phyloP scores from a whole-genome alignment of 192 early-diverging fungal genomes.

The Spizellomyces sp. region DNA sequence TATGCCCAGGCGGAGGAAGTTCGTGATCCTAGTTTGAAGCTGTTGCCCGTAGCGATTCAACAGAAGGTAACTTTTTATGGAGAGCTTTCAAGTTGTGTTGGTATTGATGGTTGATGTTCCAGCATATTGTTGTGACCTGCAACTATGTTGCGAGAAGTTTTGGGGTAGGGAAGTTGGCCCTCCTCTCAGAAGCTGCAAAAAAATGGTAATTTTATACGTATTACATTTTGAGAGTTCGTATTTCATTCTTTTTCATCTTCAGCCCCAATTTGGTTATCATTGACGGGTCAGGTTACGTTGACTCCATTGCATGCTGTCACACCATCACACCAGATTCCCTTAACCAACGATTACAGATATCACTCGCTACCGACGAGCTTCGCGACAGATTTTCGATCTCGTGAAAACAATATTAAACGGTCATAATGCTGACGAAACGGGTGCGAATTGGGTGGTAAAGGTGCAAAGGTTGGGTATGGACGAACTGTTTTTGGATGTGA shows the following conservation, averaged over 20 bases:
- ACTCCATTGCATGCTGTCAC: too few relatives aligned
- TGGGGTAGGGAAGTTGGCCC: slow-evolving; percentile 39
- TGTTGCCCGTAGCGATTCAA: slow-evolving; percentile 21
- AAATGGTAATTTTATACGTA: slow-evolving; percentile 10
- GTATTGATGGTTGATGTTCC: background rate
- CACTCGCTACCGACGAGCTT: slow-evolving; percentile 32
- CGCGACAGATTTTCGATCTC: slow-evolving; percentile 37
- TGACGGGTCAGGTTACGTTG: slow-evolving; percentile 30
- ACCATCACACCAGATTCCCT: background rate
- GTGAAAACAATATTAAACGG: slow-evolving; percentile 25
- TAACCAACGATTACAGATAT: slow-evolving; percentile 27
- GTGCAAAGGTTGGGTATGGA: slow-evolving; percentile 43
- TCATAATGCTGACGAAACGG: slow-evolving; percentile 5
- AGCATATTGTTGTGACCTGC: slow-evolving; percentile 46
- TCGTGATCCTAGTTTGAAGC: slow-evolving; percentile 5
- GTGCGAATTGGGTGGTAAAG: slow-evolving; percentile 1
- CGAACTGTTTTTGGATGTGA: slow-evolving; percentile 44
- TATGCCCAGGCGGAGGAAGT: slow-evolving; percentile 28
- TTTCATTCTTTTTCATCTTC: background rate
- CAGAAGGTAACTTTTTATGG: slow-evolving; percentile 8
- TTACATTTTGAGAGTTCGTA: too few relatives aligned
- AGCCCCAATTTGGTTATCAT: slow-evolving; percentile 40
- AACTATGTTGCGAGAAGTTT: slow-evolving; percentile 42
- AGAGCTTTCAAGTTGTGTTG: background rate
- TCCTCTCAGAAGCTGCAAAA: slow-evolving; percentile 34